Evolutionary conservation across 2,329 filamentous ascomycete genomes (phyloP).

Genomic region (Alternaria sp.): DNA sequence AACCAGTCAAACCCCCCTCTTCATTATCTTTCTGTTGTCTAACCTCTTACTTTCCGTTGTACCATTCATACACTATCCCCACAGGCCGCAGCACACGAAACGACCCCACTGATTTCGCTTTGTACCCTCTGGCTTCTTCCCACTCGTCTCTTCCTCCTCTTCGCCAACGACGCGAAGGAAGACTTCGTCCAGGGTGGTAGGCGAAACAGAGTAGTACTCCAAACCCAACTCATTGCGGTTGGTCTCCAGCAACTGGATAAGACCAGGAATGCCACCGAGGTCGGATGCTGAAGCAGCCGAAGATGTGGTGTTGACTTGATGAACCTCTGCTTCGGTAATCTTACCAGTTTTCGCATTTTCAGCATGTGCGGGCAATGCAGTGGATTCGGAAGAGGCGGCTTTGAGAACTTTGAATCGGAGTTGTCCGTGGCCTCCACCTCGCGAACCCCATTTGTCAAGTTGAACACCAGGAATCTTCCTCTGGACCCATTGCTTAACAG

Average conservation of each 20-base stretch:
- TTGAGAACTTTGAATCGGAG: constrained; percentile 81
- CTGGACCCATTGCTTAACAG: constrained; percentile 72
- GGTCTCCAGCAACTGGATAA: constrained; percentile 79
- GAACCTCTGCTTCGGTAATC: constrained; percentile 24
- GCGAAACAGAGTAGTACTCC: constrained; percentile 86
- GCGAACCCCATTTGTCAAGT: constrained; percentile 65
- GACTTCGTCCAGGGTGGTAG: constrained; percentile 89
- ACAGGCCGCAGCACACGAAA: constrained; percentile 2
- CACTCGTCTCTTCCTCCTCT: constrained; percentile 62
- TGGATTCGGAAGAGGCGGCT: constrained; percentile 44
- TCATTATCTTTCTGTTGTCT: background rate
- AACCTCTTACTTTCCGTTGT: background rate
- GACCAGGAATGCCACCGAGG: constrained; percentile 66
- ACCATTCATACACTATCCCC: background rate
- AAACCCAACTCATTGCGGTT: constrained; percentile 74
- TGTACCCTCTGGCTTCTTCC: constrained; percentile 18
- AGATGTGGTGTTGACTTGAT: constrained; percentile 31
- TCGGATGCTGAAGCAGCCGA: constrained; percentile 19
- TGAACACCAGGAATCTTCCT: constrained; percentile 69
- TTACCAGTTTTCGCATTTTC: constrained; percentile 17
- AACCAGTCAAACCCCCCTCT: background rate
- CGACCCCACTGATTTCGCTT: constrained; percentile 1
- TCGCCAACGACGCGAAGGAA: constrained; percentile 85
- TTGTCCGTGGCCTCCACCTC: constrained; percentile 82
- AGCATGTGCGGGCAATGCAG: constrained; percentile 38